Base-by-base conservation (phyloP, 225 moss, liverwort and hornwort genomes). In the Sphagnum tenellum region DNA sequence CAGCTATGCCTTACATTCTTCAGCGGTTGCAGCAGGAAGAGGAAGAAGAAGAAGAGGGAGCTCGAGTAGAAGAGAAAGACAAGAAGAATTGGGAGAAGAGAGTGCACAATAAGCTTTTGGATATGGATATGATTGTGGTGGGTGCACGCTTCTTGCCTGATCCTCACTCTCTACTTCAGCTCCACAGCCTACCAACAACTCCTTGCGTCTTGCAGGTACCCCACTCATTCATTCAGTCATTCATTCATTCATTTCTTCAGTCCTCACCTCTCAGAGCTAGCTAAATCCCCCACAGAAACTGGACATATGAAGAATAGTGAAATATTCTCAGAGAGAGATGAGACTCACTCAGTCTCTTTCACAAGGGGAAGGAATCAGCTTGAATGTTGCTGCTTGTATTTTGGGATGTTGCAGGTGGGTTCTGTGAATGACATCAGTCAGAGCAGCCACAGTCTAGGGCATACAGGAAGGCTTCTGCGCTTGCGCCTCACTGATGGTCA, bases 401-500 rank as follows among this genome's bases (percentile, higher is more conserved):
- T 29, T 29, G 29, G 29, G 29, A 29, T 46, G 29, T 12, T 55
- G 61, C 83, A 96, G 96, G 83, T 92, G 60, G 64, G 79, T 65
- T 72, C 81, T 13, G 79, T 85, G 47, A 83, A 76, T 69, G 90
- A 96, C 73, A 77, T 87, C 66, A 90, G 92, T 72, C 84, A 89
- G 75, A 87, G 88, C 72, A 88, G 77, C 59, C 80, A 86, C 62
- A 68, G 74, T 50, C 69, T 78, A 63, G 70, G 68, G 45, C 70
- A 73, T 12, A 67, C 74, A 0, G 87, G 81, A 47, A 81, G 96
- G 57, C 77, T 96, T 58, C 73, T 96, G 67, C 81, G 85, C 60
- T 78, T 96, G 57, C 88, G 83, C 48, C 81, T 96, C 44, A 78
- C 92, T 9, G 92, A 96, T 63, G 96, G 96, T 7, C 92, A 96